These are phyloP conservation scores for Penicillium sp. DNA, from an alignment of 2,329 filamentous ascomycete genomes.

Conservation along the genomic window DNA sequence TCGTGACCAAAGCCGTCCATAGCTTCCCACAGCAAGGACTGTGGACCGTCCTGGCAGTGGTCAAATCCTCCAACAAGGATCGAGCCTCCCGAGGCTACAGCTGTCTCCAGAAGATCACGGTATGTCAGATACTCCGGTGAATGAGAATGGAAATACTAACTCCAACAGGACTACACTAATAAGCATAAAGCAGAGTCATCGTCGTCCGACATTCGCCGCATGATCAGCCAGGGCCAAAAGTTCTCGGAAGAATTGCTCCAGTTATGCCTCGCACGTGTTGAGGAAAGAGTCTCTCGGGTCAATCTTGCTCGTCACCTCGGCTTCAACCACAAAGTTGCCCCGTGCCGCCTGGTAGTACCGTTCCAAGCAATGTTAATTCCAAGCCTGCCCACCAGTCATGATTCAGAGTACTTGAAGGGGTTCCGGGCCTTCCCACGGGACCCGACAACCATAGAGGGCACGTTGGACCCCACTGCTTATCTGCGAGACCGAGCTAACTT, in stretches of 20 bases:
- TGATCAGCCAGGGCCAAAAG: conserved; percentile 74
- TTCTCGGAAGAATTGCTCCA: conserved; percentile 75
- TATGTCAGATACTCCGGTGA: conserved; percentile 14
- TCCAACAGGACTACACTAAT: conserved; percentile 47
- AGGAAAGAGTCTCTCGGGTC: conserved; percentile 64
- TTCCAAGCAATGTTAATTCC: conserved; percentile 79
- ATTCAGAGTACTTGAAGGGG: conserved; percentile 60
- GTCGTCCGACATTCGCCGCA: conserved; percentile 58
- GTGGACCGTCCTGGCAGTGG: conserved; percentile 84
- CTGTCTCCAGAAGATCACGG: conserved; percentile 40
- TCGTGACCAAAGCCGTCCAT: conserved; percentile 80
- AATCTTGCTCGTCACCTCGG: conserved; percentile 71
- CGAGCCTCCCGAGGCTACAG: conserved; percentile 53
- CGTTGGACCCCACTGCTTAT: conserved; percentile 3
- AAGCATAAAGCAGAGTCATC: conserved; percentile 40
- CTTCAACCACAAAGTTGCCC: conserved; percentile 78
- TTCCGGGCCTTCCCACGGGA: conserved; percentile 86
- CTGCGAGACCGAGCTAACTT: conserved; percentile 12
- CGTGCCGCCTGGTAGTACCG: conserved; percentile 81
- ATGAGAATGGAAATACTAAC: conserved; percentile 11
- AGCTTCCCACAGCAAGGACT: conserved; percentile 85
- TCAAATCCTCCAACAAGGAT: conserved; percentile 71
- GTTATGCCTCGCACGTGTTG: conserved; percentile 73
- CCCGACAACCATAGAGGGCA: conserved; percentile 68
- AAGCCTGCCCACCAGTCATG: conserved; percentile 66